A percentile compares a stretch with the other conserved stretches of the same genome.
phyloP scores from a whole-genome alignment of 2,329 filamentous ascomycete species.

The Penicillium corylophilum region DNA sequence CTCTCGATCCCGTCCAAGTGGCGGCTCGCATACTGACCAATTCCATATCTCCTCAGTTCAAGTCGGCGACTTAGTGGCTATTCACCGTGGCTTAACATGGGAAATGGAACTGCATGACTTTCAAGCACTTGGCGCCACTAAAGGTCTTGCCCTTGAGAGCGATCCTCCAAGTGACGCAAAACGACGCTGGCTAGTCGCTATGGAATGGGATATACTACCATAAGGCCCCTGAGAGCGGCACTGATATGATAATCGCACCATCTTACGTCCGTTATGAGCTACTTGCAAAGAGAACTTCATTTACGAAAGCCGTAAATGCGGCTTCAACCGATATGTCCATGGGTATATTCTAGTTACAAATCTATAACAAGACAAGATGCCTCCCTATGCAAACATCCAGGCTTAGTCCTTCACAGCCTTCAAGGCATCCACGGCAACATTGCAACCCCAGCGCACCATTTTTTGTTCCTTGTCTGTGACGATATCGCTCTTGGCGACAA shows the following conservation, averaged over 20 bases:
- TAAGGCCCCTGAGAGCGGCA: not conserved
- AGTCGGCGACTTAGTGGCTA: conserved; percentile 28
- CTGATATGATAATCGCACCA: not conserved
- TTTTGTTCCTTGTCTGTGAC: conserved; percentile 53
- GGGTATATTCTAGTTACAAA: conserved; percentile 19
- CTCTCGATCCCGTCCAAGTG: conserved; percentile 2
- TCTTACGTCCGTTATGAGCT: not conserved
- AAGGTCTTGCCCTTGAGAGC: not conserved
- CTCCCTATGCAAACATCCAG: not conserved
- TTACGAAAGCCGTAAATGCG: conserved; percentile 9
- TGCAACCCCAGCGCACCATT: conserved; percentile 49
- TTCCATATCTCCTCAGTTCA: conserved; percentile 5
- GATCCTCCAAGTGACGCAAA: not conserved
- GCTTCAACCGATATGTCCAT: conserved; percentile 7
- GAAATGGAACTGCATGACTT: conserved; percentile 30
- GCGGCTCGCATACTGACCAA: not conserved
- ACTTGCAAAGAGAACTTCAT: not conserved
- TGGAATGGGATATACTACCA: conserved; percentile 41
- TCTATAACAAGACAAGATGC: conserved; percentile 2
- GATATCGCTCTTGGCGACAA: conserved; percentile 65
- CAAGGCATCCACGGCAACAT: conserved; percentile 42
- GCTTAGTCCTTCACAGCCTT: conserved; percentile 33
- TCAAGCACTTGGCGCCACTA: not conserved
- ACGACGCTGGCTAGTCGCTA: conserved; percentile 36
- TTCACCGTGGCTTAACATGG: conserved; percentile 37